phyloP scores from a whole-genome alignment of 2,329 filamentous ascomycete species.

The Phyllosticta ampelicida region DNA sequence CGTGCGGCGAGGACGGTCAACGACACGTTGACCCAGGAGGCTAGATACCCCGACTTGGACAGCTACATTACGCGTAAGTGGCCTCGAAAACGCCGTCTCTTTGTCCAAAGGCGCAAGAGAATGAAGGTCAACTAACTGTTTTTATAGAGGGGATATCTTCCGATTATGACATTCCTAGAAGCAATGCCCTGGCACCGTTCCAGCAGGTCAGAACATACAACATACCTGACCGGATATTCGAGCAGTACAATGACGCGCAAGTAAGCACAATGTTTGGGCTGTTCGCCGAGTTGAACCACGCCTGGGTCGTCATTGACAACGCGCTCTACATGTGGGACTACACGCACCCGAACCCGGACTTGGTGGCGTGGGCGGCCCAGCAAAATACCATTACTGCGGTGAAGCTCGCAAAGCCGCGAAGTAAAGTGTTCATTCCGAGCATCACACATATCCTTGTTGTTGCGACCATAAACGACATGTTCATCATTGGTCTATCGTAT shows the following conservation, averaged over 20 bases:
- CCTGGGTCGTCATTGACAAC: constrained; percentile 93
- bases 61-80: constrained; percentile 74
- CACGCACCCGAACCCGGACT: constrained; percentile 77
- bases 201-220: constrained; percentile 77
- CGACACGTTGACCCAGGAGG: constrained; percentile 62
- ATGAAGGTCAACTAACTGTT: constrained; percentile 13
- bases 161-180: constrained; percentile 70
- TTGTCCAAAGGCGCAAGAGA: background rate
- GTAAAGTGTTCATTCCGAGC: constrained; percentile 73
- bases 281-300: constrained; percentile 88
- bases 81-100: background rate
- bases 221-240: constrained; percentile 84
- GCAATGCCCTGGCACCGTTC: constrained; percentile 73
- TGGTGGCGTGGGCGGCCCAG: constrained; percentile 87
- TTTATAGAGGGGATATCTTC: constrained; percentile 71
- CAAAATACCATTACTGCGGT: constrained; percentile 83
- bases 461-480: constrained; percentile 74
- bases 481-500: constrained; percentile 71
- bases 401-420: constrained; percentile 71
- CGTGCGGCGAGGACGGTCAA: constrained; percentile 80
- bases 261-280: constrained; percentile 89
- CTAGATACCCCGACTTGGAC: constrained; percentile 79
- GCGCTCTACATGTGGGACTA: constrained; percentile 97
- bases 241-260: constrained; percentile 80
- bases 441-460: constrained; percentile 86